Conservation (phyloP, 371 early-diverging fungal genomes). For the Apophysomyces elegans region DNA sequence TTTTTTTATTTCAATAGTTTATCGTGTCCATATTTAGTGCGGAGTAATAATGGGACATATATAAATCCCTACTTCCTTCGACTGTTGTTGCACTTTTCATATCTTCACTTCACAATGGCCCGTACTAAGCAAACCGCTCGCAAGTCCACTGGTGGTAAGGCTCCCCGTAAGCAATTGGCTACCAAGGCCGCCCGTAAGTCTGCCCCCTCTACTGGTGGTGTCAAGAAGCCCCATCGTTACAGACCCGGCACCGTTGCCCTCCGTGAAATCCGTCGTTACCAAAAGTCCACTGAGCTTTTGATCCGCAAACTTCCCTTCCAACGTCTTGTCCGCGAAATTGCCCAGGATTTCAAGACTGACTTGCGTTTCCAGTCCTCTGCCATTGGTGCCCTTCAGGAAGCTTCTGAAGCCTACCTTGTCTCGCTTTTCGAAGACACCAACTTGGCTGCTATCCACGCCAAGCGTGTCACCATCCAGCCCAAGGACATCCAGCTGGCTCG, state of each 20-base stretch:
- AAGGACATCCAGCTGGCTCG: conserved; percentile 99
- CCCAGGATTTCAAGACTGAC: conserved; percentile 97
- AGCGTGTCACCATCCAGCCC: conserved; percentile 99
- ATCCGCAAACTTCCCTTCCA: conserved; percentile 99
- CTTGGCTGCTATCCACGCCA: conserved; percentile 99
- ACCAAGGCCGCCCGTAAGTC: conserved; percentile 85
- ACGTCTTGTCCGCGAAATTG: conserved; percentile 95
- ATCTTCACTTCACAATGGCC: conserved; percentile 69
- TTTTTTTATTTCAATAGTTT: conserved; percentile 6
- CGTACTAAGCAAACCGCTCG: conserved; percentile 99
- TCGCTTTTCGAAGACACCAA: conserved; percentile 98
- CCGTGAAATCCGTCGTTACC: conserved; percentile 97
- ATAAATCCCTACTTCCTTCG: conserved; percentile 19
- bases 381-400: conserved; percentile 98
- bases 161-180: conserved; percentile 96
- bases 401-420: conserved; percentile 97
- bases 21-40: conserved; percentile 7
- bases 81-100: conserved; percentile 23
- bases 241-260: conserved; percentile 90
- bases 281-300: conserved; percentile 96
- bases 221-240: conserved; percentile 88
- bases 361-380: conserved; percentile 98
- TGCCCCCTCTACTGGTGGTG: conserved; percentile 56
- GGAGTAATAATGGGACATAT: conserved; percentile 13
- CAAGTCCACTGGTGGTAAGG: conserved; percentile 99